Evolutionary conservation across 441 rosid species (phyloP).

Genomic region (Biscutella laevigata): DNA sequence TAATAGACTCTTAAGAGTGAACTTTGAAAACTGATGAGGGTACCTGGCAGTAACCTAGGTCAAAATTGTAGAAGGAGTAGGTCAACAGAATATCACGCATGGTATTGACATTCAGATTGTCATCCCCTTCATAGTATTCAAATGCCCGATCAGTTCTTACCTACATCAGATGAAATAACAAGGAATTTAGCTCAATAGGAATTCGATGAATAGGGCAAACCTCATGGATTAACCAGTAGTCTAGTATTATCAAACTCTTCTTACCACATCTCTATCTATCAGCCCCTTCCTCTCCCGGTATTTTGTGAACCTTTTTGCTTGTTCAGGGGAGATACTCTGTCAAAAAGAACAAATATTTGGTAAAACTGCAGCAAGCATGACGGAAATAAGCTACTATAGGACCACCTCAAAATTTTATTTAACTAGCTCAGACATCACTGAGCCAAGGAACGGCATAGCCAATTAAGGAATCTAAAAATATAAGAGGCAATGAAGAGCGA

Average conservation of each 20-base stretch:
- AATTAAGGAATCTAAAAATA: not conserved
- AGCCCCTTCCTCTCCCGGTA: constrained; percentile 93
- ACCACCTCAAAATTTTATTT: not conserved
- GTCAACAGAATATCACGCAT: constrained; percentile 82
- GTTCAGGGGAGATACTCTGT: constrained; percentile 84
- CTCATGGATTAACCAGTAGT: not conserved
- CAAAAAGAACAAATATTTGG: constrained; percentile 14
- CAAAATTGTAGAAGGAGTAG: constrained; percentile 92
- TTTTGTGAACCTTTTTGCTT: constrained; percentile 87
- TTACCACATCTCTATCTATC: constrained; percentile 94
- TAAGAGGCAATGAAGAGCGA: constrained; percentile 9
- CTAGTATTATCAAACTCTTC: constrained; percentile 26
- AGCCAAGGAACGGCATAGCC: not conserved
- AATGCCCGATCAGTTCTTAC: constrained; percentile 91
- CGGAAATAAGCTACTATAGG: not conserved
- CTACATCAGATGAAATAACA: constrained; percentile 34
- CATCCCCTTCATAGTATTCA: constrained; percentile 84
- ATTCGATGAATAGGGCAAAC: constrained; percentile 9
- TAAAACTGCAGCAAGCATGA: constrained; percentile 17
- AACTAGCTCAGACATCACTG: not conserved
- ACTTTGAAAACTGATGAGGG: constrained; percentile 5
- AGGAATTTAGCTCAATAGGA: not conserved
- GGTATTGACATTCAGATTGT: constrained; percentile 67
- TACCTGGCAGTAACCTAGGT: constrained; percentile 99
- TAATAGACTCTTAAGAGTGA: not conserved